Evolutionary conservation across 2,329 filamentous ascomycete species (phyloP).

Genomic region (Diaporthe sp.): DNA sequence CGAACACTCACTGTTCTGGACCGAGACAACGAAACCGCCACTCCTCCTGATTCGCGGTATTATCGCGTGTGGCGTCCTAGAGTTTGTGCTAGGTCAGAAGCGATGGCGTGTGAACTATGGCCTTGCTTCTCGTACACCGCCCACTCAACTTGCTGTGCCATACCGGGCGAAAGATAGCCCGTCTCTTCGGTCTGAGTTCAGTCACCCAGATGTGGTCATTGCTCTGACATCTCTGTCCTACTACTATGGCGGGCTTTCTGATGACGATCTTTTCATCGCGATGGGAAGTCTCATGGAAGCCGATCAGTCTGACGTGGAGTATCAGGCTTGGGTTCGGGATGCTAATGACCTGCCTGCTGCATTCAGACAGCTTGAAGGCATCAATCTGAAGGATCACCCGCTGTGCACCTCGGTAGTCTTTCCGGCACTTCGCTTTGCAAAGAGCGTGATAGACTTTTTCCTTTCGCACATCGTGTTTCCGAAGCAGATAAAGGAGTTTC

Average conservation of each 20-base stretch:
- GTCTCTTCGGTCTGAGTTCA: slow-evolving; percentile 70
- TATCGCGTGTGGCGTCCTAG: slow-evolving; percentile 67
- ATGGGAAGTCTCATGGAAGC: slow-evolving; percentile 64
- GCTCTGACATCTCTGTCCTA: slow-evolving; percentile 68
- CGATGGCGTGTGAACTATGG: slow-evolving; percentile 78
- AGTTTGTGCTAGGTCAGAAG: slow-evolving; percentile 68
- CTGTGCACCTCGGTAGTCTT: slow-evolving; percentile 67
- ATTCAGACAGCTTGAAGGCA: slow-evolving; percentile 59
- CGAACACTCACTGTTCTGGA: slow-evolving; percentile 56
- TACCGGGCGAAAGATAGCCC: slow-evolving; percentile 73
- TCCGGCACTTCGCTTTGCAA: slow-evolving; percentile 60
- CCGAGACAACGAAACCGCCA: slow-evolving; percentile 48
- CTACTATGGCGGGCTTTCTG: slow-evolving; percentile 68
- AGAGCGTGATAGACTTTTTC: slow-evolving; percentile 74
- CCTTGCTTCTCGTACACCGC: slow-evolving; percentile 57
- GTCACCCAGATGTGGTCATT: slow-evolving; percentile 72
- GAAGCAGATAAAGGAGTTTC: slow-evolving; percentile 73
- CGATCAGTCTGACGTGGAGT: slow-evolving; percentile 68
- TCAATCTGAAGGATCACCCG: slow-evolving; percentile 71
- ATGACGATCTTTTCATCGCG: slow-evolving; percentile 62
- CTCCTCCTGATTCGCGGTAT: slow-evolving; percentile 69
- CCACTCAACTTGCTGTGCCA: slow-evolving; percentile 68
- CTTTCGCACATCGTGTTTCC: slow-evolving; percentile 71
- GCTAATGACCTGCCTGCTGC: slow-evolving; percentile 49
- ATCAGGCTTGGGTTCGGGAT: slow-evolving; percentile 61